Evolutionary conservation across 768 basidiomycete species (phyloP).

Genomic region (Cystobasidium onofrii): DNA sequence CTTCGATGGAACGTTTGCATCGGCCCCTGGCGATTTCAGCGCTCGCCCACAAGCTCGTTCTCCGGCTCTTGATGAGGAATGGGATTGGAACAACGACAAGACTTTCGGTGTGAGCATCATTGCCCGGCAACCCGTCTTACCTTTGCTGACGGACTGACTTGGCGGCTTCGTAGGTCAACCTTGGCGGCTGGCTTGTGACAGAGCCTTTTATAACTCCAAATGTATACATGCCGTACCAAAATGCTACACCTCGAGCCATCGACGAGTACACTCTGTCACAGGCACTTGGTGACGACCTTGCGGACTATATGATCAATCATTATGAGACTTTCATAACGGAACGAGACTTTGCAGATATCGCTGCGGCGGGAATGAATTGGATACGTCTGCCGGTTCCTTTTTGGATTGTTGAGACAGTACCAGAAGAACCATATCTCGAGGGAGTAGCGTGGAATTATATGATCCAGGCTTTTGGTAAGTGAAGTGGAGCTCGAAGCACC

Average conservation of each 20-base stretch:
- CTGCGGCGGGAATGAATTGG: constrained; percentile 84
- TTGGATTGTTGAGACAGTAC: constrained; percentile 80
- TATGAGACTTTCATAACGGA: constrained; percentile 96
- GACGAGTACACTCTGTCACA: constrained; percentile 74
- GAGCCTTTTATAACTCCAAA: constrained; percentile 61
- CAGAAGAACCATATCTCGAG: constrained; percentile 71
- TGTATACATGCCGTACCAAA: constrained; percentile 47
- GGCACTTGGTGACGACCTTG: constrained; percentile 61
- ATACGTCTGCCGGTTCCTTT: constrained; percentile 80
- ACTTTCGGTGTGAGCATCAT: constrained; percentile 58
- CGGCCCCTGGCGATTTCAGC: constrained; percentile 40
- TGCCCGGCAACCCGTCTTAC: constrained; percentile 47
- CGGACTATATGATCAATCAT: constrained; percentile 66
- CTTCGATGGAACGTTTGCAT: constrained; percentile 52
- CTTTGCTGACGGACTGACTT: not conserved
- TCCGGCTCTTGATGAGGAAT: constrained; percentile 42
- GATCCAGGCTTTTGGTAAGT: constrained; percentile 23
- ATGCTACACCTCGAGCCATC: constrained; percentile 53
- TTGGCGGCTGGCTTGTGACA: constrained; percentile 45
- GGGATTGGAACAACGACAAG: constrained; percentile 32
- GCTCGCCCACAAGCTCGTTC: constrained; percentile 45
- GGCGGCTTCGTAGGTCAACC: constrained; percentile 33
- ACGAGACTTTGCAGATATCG: constrained; percentile 84
- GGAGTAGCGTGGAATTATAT: constrained; percentile 64
- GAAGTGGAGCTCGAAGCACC: too few relatives aligned